Percentiles rank a stretch among this genome's conserved stretches.
These are phyloP conservation scores for Trametes pubescens DNA, from an alignment of 1,284 basidiomycete genomes.

Conservation along the genomic window DNA sequence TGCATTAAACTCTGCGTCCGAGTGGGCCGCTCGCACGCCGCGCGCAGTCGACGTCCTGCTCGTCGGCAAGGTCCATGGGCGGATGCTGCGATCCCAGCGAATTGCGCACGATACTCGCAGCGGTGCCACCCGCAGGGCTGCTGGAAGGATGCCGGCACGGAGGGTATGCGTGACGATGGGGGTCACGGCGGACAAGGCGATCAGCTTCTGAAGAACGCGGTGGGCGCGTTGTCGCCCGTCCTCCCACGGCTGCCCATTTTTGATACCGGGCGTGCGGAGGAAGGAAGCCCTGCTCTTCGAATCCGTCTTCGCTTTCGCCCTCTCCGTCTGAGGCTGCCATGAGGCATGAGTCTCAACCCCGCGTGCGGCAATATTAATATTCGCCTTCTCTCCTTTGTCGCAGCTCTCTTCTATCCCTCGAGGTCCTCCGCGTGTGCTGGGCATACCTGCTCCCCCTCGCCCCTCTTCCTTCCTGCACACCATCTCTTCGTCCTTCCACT, in stretches of 20 bases:
- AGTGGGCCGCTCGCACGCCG: background rate
- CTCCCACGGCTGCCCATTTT: slow-evolving; percentile 25
- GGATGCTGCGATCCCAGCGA: slow-evolving; percentile 6
- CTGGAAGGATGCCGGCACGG: slow-evolving; percentile 19
- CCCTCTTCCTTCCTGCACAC: slow-evolving; percentile 17
- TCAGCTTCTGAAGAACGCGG: slow-evolving; percentile 34
- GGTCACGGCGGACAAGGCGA: slow-evolving; percentile 14
- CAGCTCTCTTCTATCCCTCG: slow-evolving; percentile 32
- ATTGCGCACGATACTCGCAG: background rate
- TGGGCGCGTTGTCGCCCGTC: slow-evolving; percentile 26
- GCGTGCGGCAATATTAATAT: slow-evolving; percentile 30
- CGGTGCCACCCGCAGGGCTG: background rate
- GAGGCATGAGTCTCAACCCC: slow-evolving; percentile 26
- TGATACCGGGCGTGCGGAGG: slow-evolving; percentile 19
- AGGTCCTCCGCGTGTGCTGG: slow-evolving; percentile 38
- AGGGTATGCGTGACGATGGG: slow-evolving; percentile 15
- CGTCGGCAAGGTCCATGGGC: background rate
- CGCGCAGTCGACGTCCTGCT: background rate
- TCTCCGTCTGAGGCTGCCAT: slow-evolving; percentile 32
- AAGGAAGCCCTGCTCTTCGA: slow-evolving; percentile 8
- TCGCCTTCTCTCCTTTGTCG: slow-evolving; percentile 26
- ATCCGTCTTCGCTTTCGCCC: slow-evolving; percentile 21
- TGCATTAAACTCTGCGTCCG: slow-evolving; percentile 12
- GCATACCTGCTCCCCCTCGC: slow-evolving; percentile 32
- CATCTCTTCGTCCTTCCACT: slow-evolving; percentile 15